Percentiles rank a stretch among this genome's conserved stretches.
Conservation (phyloP, 2,329 filamentous ascomycete species). For the Nemania diffusa region DNA sequence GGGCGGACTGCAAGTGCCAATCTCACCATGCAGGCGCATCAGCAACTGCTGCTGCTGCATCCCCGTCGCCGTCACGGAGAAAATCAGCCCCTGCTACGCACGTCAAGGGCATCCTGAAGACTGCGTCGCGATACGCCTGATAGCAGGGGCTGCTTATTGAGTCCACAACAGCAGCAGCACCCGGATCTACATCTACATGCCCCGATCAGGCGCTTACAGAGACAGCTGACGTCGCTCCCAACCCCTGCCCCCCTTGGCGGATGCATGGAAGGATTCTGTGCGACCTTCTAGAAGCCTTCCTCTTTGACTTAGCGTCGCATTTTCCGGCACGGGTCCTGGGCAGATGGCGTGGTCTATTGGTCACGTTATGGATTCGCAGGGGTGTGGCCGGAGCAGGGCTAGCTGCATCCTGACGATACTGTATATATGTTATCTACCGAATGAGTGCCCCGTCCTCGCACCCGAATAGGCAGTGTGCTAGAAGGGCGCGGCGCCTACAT, state of each 20-base stretch:
- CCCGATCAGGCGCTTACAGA: background rate
- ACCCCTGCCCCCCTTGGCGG: slow-evolving; percentile 2
- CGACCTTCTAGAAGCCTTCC: slow-evolving; percentile 43
- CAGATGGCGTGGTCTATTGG: background rate
- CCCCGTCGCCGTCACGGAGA: background rate
- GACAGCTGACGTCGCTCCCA: slow-evolving; percentile 8
- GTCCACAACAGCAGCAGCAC: too few relatives aligned
- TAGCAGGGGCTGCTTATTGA: background rate
- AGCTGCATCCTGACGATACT: background rate
- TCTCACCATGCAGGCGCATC: background rate
- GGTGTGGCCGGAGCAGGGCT: slow-evolving; percentile 1
- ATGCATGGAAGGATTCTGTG: slow-evolving; percentile 36
- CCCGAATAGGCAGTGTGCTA: too few relatives aligned
- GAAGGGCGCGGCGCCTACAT: too few relatives aligned
- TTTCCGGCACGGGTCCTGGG: too few relatives aligned
- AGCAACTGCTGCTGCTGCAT: too few relatives aligned
- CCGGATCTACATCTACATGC: background rate
- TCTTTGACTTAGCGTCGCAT: slow-evolving; percentile 23
- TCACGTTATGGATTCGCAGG: background rate
- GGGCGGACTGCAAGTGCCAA: background rate
- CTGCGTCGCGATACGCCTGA: background rate
- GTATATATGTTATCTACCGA: background rate
- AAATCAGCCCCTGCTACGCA: slow-evolving; percentile 1
- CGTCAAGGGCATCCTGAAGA: background rate
- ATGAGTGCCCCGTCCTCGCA: too few relatives aligned